Base-by-base conservation (phyloP, 139 green algal species). In the Microglena sp. region DNA sequence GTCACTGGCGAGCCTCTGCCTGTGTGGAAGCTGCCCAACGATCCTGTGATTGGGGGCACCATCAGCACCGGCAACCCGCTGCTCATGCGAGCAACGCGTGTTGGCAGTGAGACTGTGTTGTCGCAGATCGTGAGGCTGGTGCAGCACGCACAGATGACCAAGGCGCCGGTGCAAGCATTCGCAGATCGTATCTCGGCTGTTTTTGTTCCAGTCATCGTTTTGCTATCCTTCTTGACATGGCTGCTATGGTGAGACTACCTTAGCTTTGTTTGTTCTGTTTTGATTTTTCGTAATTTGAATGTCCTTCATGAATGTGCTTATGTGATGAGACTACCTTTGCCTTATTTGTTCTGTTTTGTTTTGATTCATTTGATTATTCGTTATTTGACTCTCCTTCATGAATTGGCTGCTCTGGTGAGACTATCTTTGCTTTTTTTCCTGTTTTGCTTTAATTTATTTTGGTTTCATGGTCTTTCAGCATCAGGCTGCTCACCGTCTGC, bases 81-180 rank as follows among this genome's bases (percentile, higher is more conserved):
- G 70, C 64, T 82, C 33, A 77, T 89, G 35, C 60, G 70, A 18
- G 90, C 84, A 1, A 86, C 70, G 1, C 62, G 78, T 4, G 85
- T 93, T 21, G 90, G 90, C 6, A 54, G 66, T 3, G 87, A 89
- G 61, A 92, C 85, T 0, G 80, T 81, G n/a, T 81, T 97, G 43
- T 70, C 82, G 1, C 82, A 90, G 64, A 97, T 99, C 28, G 88
- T 95, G 43, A 70, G 84, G 1, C 85, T 99, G 50, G 94, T 99
- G 62, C 86, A 90, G 64, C 64, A 67, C 4, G 89, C 91, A 8
- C 94, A 99, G 78, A 80, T 95, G 63, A 77, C 68, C 74, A 98
- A 98, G 76, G 94, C 94, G 8, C 94, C 94, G 30, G 90, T 99
- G 53, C 92, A 97, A 73, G 76, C 66, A 5, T 32, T 65, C 33